These are phyloP conservation scores for Ormosia semicastrata DNA, from an alignment of 306 rosid genomes.

Conservation along the genomic window DNA sequence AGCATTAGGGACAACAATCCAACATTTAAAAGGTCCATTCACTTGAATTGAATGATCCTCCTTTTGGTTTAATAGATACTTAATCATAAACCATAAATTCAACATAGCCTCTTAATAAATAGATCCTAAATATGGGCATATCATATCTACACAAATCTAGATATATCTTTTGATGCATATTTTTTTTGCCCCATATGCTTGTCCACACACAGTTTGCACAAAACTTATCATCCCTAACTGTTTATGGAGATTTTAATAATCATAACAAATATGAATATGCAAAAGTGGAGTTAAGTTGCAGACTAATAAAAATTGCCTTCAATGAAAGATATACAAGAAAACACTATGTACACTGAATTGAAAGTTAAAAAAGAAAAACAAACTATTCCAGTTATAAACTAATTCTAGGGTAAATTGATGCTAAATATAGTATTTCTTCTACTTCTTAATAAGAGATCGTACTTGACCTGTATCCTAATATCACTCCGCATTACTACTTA, in stretches of 20 bases:
- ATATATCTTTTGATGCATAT: not conserved
- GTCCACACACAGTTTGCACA: too few relatives aligned
- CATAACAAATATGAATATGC: not conserved
- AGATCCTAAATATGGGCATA: not conserved
- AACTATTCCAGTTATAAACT: not conserved
- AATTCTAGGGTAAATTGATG: not conserved
- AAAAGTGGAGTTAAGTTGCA: too few relatives aligned
- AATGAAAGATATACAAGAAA: not conserved
- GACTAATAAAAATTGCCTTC: not conserved
- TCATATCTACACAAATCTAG: not conserved
- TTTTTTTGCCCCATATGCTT: too few relatives aligned
- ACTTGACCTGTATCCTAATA: not conserved
- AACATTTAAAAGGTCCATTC: conserved; percentile 12
- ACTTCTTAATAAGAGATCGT: not conserved
- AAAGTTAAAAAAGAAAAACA: not conserved
- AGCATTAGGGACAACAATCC: not conserved
- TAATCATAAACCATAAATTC: not conserved
- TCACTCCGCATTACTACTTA: not conserved
- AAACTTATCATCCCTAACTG: too few relatives aligned
- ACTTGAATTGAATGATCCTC: not conserved
- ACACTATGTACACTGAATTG: not conserved
- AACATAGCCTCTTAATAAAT: not conserved
- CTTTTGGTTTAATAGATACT: not conserved
- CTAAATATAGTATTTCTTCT: not conserved
- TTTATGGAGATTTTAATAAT: too few relatives aligned